Conservation (phyloP, 352 stramenopile genomes). For the Phytophthora ohioensis region DNA sequence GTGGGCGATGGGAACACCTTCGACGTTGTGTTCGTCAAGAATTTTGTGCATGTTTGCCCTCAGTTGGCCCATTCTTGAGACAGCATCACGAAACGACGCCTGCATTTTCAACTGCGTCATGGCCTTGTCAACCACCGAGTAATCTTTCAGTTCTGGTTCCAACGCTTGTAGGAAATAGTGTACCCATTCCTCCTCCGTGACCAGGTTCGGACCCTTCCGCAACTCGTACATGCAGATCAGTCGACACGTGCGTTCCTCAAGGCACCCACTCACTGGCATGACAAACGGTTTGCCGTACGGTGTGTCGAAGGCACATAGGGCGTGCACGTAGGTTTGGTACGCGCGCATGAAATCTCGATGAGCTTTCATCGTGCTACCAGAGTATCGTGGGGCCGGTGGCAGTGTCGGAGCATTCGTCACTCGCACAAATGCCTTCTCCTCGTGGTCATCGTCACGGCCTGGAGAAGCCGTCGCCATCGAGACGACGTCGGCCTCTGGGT, state of each 20-base stretch:
- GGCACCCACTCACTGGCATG: neutral
- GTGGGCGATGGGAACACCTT: neutral
- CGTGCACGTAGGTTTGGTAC: neutral
- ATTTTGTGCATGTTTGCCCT: neutral
- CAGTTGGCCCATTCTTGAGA: neutral
- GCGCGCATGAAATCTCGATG: neutral
- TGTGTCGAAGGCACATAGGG: neutral
- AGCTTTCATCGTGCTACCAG: neutral
- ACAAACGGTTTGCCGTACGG: neutral
- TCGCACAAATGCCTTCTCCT: neutral
- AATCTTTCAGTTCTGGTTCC: neutral
- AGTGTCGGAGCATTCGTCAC: neutral
- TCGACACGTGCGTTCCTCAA: neutral
- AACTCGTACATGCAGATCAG: constrained; percentile 1
- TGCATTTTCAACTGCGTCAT: constrained; percentile 1
- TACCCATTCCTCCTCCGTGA: neutral
- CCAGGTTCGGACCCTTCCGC: neutral
- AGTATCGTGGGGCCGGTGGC: neutral
- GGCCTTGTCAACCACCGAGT: neutral
- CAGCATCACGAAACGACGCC: neutral
- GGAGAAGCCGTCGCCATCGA: neutral
- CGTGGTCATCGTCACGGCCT: neutral
- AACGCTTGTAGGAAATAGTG: neutral
- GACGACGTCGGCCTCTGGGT: neutral
- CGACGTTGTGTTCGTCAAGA: neutral